Base-by-base conservation (phyloP, 1,284 basidiomycete species). In the Puccinia coronata region DNA sequence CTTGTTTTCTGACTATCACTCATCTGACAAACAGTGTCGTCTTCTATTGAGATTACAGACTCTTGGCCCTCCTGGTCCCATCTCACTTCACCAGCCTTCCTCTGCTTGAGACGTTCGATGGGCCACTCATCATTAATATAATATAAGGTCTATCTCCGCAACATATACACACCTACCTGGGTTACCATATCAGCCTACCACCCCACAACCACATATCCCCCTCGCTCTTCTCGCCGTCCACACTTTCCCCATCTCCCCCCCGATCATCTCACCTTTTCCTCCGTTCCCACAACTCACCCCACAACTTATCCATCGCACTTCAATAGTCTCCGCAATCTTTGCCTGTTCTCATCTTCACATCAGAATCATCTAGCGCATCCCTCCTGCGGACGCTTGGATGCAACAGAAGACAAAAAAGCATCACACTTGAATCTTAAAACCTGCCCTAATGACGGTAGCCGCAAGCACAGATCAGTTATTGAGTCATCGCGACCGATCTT, bases 401-500 rank as follows among this genome's bases (percentile, higher is more conserved):
- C 5, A 61, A 18, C n/a, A n/a, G n/a, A n/a, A n/a, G 20, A 12
- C 36, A 2, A 36, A 9, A 12, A 16, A 67, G 25, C 39, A 8
- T 9, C 20, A 9, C 63, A 67, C 41, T 47, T 43, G 6, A 67
- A 43, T 47, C 41, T 41, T 14, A 41, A 9, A 65, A 23, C 36
- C 34, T 65, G 41, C 16, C 28, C 63, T 67, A 43, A 67, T 67
- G 63, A 67, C 63, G 20, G 1, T 67, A 23, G 63, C 28, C 63
- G 36, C 51, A 39, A 79, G 14, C 20, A 43, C 43, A 16, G 18
- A 79, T 55, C 49, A 79, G 36, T 34, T 31, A 39, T 57, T 67
- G 14, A 67, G 43, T 57, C 77, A 43, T 47, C 77, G 77, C 39
- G 65, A 71, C 23, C 77, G 77, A 41, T 79, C 77, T 57, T 53